A percentile compares a stretch with the other conserved stretches of the same genome.
Conservation (phyloP, 371 early-diverging fungal species). For the Mucor indicus region DNA sequence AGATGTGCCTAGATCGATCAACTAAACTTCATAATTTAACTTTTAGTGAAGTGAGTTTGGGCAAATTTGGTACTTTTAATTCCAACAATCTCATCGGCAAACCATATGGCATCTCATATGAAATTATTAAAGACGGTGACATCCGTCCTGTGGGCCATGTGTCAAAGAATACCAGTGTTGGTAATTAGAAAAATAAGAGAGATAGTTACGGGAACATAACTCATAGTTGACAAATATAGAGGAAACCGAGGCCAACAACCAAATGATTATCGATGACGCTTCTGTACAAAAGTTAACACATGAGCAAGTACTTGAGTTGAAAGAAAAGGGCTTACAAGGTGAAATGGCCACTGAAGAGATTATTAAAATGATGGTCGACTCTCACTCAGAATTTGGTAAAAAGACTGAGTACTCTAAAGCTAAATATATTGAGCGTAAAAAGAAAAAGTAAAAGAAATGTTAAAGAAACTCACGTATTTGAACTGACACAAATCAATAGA, state of each 20-base stretch:
- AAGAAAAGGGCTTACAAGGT: constrained; percentile 72
- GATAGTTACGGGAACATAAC: not conserved
- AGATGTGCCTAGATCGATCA: not conserved
- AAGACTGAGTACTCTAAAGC: constrained; percentile 96
- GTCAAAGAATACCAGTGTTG: constrained; percentile 34
- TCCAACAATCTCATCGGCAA: constrained; percentile 78
- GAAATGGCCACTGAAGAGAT: constrained; percentile 62
- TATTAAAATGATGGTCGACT: constrained; percentile 76
- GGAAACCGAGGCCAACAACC: constrained; percentile 86
- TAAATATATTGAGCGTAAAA: constrained; percentile 92
- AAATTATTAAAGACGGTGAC: constrained; percentile 65
- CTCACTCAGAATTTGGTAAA: constrained; percentile 80
- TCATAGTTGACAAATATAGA: constrained; percentile 23
- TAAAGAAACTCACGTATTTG: too few relatives aligned
- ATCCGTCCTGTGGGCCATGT: constrained; percentile 41
- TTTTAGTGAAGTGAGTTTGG: constrained; percentile 66
- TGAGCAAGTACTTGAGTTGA: constrained; percentile 84
- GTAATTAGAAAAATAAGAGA: constrained; percentile 22
- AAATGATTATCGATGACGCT: constrained; percentile 70
- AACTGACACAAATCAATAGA: constrained; percentile 23
- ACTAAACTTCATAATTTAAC: too few relatives aligned
- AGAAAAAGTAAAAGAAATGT: constrained; percentile 67
- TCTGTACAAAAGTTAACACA: constrained; percentile 78
- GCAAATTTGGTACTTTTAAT: constrained; percentile 91
- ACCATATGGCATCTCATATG: constrained; percentile 81